phyloP scores from a whole-genome alignment of 768 basidiomycete species.

The Lactarius vividus region DNA sequence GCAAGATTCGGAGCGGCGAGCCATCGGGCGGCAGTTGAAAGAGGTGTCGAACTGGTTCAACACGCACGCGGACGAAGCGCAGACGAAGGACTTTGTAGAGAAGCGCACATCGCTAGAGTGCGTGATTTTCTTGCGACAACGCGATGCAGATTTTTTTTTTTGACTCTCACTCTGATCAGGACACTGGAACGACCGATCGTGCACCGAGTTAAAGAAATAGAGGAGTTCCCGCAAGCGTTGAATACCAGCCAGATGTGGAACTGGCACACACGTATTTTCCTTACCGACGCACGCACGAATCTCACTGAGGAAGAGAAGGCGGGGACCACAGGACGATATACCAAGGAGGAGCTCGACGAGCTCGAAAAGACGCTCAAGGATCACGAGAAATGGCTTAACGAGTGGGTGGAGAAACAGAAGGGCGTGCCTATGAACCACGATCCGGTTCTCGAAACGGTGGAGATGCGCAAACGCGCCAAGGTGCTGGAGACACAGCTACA shows the following conservation, averaged over 20 bases:
- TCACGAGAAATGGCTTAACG: constrained; percentile 81
- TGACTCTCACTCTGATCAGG: constrained; percentile 40
- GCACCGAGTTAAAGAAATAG: constrained; percentile 85
- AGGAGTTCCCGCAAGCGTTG: constrained; percentile 78
- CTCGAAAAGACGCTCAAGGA: constrained; percentile 77
- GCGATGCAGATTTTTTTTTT: background rate
- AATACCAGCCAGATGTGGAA: constrained; percentile 85
- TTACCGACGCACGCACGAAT: constrained; percentile 73
- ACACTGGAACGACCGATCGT: constrained; percentile 76
- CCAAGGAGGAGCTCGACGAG: constrained; percentile 75
- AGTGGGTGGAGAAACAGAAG: constrained; percentile 81
- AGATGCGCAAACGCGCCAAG: constrained; percentile 84
- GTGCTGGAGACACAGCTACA: constrained; percentile 72
- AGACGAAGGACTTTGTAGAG: constrained; percentile 67
- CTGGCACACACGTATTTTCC: constrained; percentile 86
- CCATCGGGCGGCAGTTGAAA: constrained; percentile 64
- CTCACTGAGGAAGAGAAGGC: constrained; percentile 60
- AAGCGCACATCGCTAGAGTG: constrained; percentile 84
- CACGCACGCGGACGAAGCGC: constrained; percentile 80
- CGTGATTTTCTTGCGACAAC: constrained; percentile 35
- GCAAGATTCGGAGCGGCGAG: constrained; percentile 62
- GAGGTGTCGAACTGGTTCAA: constrained; percentile 80
- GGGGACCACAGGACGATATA: constrained; percentile 75
- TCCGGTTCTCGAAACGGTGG: constrained; percentile 80
- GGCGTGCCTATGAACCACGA: constrained; percentile 68